A percentile compares a stretch with the other conserved stretches of the same genome.
These are phyloP conservation scores for Carallia brachiata DNA, from an alignment of 345 rosid genomes.

Conservation along the genomic window DNA sequence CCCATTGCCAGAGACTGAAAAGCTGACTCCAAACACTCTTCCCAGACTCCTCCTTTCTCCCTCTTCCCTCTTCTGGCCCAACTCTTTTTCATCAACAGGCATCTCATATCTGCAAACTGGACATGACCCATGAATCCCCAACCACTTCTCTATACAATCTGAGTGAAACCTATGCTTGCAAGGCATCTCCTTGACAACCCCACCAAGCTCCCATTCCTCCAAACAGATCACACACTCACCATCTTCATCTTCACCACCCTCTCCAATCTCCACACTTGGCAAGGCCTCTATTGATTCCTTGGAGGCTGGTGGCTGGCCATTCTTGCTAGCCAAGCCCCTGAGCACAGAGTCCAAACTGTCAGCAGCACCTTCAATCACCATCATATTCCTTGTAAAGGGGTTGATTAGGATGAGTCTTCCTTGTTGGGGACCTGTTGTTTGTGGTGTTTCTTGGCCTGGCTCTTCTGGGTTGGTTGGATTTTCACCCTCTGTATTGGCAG, in stretches of 20 bases:
- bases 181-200: constrained; percentile 65
- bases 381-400: constrained; percentile 66
- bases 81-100: constrained; percentile 62
- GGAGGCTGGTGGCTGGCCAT: constrained; percentile 78
- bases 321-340: constrained; percentile 29
- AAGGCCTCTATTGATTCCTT: constrained; percentile 65
- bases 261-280: constrained; percentile 43
- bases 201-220: constrained; percentile 52
- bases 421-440: not conserved
- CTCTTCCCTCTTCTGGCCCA: constrained; percentile 30
- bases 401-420: constrained; percentile 60
- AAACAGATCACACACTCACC: constrained; percentile 68
- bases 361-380: constrained; percentile 50
- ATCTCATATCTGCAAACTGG: constrained; percentile 79
- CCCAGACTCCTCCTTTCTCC: constrained; percentile 25
- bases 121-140: constrained; percentile 72
- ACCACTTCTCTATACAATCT: constrained; percentile 70
- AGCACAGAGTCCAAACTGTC: constrained; percentile 44
- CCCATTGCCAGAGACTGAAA: constrained; percentile 38
- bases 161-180: constrained; percentile 78
- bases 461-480: constrained; percentile 5
- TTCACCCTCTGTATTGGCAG: not conserved
- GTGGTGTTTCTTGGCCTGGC: constrained; percentile 31
- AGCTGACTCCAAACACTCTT: constrained; percentile 61
- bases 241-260: constrained; percentile 28